Percentiles rank a stretch among this genome's conserved stretches.
Evolutionary conservation across 805 yeast species (phyloP).

Genomic region (Lipomyces anomalus): DNA sequence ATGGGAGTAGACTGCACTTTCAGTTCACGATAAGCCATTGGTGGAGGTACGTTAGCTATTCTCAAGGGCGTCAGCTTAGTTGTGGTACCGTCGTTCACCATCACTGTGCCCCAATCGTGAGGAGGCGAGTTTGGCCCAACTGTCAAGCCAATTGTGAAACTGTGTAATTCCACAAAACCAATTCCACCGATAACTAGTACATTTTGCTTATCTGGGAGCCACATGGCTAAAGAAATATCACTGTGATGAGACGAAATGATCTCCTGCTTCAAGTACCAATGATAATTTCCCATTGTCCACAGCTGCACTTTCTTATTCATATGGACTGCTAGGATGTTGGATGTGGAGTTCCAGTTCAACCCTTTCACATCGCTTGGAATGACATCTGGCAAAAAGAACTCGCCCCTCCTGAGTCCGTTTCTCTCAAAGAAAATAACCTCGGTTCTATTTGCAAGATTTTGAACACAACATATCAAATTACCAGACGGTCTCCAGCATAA

Average conservation of each 20-base stretch:
- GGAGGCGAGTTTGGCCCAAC: conserved; percentile 68
- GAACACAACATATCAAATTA: conserved; percentile 74
- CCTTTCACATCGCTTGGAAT: conserved; percentile 36
- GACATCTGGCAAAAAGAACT: conserved; percentile 55
- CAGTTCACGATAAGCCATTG: conserved; percentile 68
- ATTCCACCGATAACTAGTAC: conserved; percentile 54
- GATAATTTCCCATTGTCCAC: conserved; percentile 90
- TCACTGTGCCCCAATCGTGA: conserved; percentile 66
- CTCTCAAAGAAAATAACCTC: conserved; percentile 75
- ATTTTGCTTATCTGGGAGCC: conserved; percentile 88
- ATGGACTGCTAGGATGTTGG: conserved; percentile 71
- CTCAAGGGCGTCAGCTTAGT: conserved; percentile 76
- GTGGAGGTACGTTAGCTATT: conserved; percentile 91
- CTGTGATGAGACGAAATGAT: conserved; percentile 36
- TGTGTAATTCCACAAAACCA: conserved; percentile 51
- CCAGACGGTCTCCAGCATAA: conserved; percentile 92
- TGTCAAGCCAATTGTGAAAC: conserved; percentile 56
- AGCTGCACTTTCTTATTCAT: conserved; percentile 61
- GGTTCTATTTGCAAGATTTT: conserved; percentile 27
- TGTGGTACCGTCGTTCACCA: conserved; percentile 68
- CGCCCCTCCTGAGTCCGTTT: conserved; percentile 89
- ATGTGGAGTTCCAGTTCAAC: conserved; percentile 73
- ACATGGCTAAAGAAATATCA: conserved; percentile 38
- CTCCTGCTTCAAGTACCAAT: conserved; percentile 92
- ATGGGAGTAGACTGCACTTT: conserved; percentile 49